Conservation (phyloP, 805 yeast species). For the Yarrowia osloensis region DNA sequence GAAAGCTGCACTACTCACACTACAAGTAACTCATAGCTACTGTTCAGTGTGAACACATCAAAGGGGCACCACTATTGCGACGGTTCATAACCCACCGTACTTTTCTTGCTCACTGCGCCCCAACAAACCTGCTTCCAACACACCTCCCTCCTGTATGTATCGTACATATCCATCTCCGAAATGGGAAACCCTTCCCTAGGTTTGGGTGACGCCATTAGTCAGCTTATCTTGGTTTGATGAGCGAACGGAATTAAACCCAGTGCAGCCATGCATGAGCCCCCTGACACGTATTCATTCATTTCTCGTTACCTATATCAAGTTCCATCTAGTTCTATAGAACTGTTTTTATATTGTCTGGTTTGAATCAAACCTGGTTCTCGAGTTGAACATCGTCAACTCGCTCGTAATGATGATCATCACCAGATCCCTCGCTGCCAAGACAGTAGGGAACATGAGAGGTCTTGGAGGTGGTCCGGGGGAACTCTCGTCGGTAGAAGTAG, state of each 20-base stretch:
- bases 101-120: background rate
- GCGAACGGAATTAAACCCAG: background rate
- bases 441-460: slow-evolving; percentile 22
- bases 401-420: slow-evolving; percentile 14
- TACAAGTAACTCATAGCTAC: no score
- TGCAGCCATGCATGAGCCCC: background rate
- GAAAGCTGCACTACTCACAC: no score
- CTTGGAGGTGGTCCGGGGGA: slow-evolving; percentile 20
- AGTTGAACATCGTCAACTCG: slow-evolving; percentile 29
- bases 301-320: background rate
- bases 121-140: background rate
- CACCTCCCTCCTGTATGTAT: background rate
- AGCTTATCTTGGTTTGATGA: background rate
- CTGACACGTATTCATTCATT: background rate
- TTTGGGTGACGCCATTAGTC: background rate
- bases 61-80: no score
- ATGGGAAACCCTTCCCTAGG: slow-evolving; percentile 1
- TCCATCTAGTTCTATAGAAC: background rate
- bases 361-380: slow-evolving; percentile 14
- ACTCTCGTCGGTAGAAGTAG: slow-evolving; percentile 49
- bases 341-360: background rate
- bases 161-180: background rate
- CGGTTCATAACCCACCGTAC: no score
- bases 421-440: slow-evolving; percentile 22
- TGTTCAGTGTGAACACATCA: no score